These are phyloP conservation scores for Verticillium zaregamsianum DNA, from an alignment of 2,329 filamentous ascomycete genomes.

Conservation along the genomic window DNA sequence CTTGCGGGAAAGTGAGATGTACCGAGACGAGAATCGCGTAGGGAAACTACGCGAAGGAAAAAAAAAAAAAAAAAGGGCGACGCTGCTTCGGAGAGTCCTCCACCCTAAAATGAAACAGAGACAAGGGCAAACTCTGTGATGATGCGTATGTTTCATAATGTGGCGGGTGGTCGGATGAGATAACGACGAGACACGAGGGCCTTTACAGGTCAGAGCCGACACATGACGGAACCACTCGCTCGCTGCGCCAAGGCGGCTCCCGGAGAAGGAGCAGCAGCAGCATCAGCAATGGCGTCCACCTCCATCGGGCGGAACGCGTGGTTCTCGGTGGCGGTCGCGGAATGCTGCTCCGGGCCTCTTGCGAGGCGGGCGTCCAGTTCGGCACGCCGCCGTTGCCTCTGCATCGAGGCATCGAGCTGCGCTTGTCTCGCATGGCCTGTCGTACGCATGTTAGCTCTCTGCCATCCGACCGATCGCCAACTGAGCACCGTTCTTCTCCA, in stretches of 20 bases:
- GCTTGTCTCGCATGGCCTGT: conserved; percentile 11
- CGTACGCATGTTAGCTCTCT: not conserved
- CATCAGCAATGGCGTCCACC: too few relatives aligned
- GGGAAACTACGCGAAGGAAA: not conserved
- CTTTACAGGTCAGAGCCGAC: not conserved
- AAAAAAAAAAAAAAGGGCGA: not conserved
- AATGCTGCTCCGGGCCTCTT: not conserved
- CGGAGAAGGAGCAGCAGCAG: too few relatives aligned
- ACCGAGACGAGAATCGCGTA: not conserved
- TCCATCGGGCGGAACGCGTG: too few relatives aligned
- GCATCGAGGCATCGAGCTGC: conserved; percentile 11
- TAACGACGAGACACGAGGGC: not conserved
- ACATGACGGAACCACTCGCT: not conserved
- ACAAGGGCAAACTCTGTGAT: not conserved
- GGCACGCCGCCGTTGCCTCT: conserved; percentile 7
- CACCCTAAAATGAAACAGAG: not conserved
- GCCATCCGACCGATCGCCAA: not conserved
- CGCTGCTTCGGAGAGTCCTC: not conserved
- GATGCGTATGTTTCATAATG: not conserved
- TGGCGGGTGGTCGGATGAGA: not conserved
- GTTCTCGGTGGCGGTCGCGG: not conserved
- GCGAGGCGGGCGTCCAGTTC: not conserved
- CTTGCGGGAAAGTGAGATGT: conserved; percentile 1
- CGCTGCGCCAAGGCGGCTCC: too few relatives aligned
- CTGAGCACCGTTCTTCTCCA: not conserved